A percentile compares a stretch with the other conserved stretches of the same genome.
These are phyloP conservation scores for Thamnidium elegans DNA, from an alignment of 192 early-diverging fungal species.

Conservation along the genomic window DNA sequence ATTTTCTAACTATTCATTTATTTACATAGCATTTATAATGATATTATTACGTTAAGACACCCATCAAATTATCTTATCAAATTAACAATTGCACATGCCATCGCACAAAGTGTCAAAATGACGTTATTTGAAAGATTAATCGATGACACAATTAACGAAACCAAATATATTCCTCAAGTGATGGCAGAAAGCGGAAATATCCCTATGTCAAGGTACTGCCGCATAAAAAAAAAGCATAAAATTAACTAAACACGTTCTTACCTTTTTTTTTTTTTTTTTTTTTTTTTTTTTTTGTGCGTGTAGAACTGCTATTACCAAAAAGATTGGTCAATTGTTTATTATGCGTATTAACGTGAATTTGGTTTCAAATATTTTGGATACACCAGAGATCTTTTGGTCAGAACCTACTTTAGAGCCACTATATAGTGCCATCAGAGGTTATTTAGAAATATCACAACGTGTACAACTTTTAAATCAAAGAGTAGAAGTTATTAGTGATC, in stretches of 20 bases:
- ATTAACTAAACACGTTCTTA: background rate
- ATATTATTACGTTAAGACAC: slow-evolving; percentile 80
- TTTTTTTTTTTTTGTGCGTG: too few species aligned
- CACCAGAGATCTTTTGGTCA: slow-evolving; percentile 92
- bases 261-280: background rate
- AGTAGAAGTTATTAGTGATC: slow-evolving; percentile 85
- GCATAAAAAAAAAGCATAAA: background rate
- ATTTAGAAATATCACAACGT: slow-evolving; percentile 80
- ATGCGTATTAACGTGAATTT: slow-evolving; percentile 89
- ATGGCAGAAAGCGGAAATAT: slow-evolving; percentile 94
- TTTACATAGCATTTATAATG: slow-evolving; percentile 75
- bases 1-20: slow-evolving; percentile 18
- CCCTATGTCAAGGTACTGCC: slow-evolving; percentile 80
- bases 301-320: slow-evolving; percentile 88
- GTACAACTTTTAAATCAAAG: slow-evolving; percentile 92
- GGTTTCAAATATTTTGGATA: slow-evolving; percentile 85
- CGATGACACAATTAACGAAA: slow-evolving; percentile 87
- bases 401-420: slow-evolving; percentile 79
- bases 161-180: slow-evolving; percentile 85
- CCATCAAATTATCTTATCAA: slow-evolving; percentile 84
- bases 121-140: slow-evolving; percentile 89
- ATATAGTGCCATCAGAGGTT: slow-evolving; percentile 77
- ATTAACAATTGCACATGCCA: slow-evolving; percentile 92
- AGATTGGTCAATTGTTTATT: slow-evolving; percentile 93
- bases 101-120: slow-evolving; percentile 94